Conservation (phyloP, 345 rosid species). For the Cardamine chenopodiifolia region DNA sequence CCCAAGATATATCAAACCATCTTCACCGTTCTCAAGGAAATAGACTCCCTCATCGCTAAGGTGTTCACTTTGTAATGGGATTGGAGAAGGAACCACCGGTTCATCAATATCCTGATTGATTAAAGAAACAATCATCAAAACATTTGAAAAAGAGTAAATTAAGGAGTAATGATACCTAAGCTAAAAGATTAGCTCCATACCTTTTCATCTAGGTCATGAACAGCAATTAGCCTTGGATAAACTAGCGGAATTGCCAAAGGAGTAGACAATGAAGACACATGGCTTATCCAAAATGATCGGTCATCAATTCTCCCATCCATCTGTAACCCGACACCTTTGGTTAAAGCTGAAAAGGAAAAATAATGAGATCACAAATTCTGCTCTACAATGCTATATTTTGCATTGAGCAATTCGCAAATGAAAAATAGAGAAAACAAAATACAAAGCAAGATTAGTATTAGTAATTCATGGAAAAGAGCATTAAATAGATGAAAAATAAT, state of each 20-base stretch:
- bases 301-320: conserved; percentile 88
- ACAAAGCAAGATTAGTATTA: conserved; percentile 7
- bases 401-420: background rate
- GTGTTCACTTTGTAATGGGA: conserved; percentile 88
- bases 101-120: conserved; percentile 64
- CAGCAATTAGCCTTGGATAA: conserved; percentile 83
- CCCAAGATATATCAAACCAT: conserved; percentile 83
- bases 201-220: conserved; percentile 75
- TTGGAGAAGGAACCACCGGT: conserved; percentile 54
- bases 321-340: conserved; percentile 76
- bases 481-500: background rate
- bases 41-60: conserved; percentile 80
- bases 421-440: background rate
- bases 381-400: background rate
- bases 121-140: conserved; percentile 28
- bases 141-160: background rate
- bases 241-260: conserved; percentile 80
- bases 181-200: conserved; percentile 42
- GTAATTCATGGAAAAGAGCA: background rate
- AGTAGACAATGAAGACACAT: conserved; percentile 70
- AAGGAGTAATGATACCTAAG: background rate
- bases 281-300: conserved; percentile 81
- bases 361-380: conserved; percentile 17
- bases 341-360: conserved; percentile 61
- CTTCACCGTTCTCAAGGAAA: conserved; percentile 94